Evolutionary conservation across 345 rosid genomes (phyloP).

Genomic region (Sonneratia caseolaris): DNA sequence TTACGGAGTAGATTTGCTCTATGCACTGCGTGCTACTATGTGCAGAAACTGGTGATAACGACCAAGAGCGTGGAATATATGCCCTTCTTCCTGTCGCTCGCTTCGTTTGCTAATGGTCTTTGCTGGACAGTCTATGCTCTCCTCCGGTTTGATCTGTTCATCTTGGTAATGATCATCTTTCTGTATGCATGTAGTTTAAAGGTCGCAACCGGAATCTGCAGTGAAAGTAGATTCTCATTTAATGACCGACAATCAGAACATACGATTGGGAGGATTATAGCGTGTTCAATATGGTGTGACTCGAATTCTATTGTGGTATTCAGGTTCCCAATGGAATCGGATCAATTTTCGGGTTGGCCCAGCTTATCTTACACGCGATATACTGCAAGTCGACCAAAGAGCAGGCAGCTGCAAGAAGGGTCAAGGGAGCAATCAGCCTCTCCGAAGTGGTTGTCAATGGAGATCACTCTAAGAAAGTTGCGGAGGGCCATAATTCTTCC

Average conservation of each 20-base stretch:
- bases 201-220: background rate
- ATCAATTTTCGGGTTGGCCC: constrained; percentile 40
- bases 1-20: too few relatives aligned
- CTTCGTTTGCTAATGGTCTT: constrained; percentile 50
- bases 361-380: constrained; percentile 44
- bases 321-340: constrained; percentile 83
- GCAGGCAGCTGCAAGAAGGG: constrained; percentile 35
- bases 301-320: background rate
- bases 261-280: too few relatives aligned
- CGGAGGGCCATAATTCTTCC: background rate
- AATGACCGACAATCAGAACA: too few relatives aligned
- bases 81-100: constrained; percentile 76
- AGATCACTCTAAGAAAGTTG: constrained; percentile 5
- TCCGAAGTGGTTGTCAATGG: constrained; percentile 23
- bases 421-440: constrained; percentile 23
- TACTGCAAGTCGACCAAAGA: constrained; percentile 54
- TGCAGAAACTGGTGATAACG: constrained; percentile 67
- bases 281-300: too few relatives aligned
- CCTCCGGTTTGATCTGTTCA: constrained; percentile 61
- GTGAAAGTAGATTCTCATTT: too few relatives aligned
- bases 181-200: background rate
- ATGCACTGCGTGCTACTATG: background rate
- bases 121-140: constrained; percentile 67
- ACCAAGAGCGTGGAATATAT: constrained; percentile 87
- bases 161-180: constrained; percentile 25